Evolutionary conservation across 1,284 basidiomycete genomes (phyloP), one percentile per base, ranked within the genome.

Genomic region (Schizophyllum amplum): DNA sequence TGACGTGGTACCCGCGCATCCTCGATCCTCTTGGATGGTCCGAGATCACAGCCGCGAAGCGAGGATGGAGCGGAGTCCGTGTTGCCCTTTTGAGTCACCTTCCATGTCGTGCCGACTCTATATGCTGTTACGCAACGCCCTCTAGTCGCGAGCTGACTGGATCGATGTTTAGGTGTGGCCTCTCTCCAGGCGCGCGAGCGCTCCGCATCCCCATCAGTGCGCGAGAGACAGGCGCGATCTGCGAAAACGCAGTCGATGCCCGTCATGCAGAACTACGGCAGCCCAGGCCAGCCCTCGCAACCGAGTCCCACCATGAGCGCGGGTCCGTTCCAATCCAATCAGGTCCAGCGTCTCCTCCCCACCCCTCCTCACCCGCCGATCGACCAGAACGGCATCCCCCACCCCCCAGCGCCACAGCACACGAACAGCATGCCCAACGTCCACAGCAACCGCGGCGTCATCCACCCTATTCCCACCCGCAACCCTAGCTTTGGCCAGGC

Each of bases 171-270:
- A 42, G 20, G 48, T 20, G 21, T 50, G 20, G 48, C 48, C 20
- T 21, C 21, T 65, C 77, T 80, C 46, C 79, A 78, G 13, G 72
- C 77, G 47, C 78, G 85, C 57, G 86, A 89, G 64, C 75, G 79
- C 62, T 87, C 87, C 27, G 82, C 82, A 46, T 87, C 87, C 2
- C 86, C 87, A 42, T 76, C 81, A 24, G 75, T 80, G 65, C 78
- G 79, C 54, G 81, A 86, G 60, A 75, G 82, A 63, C 76, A 42
- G 33, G 33, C 72, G 60, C 76, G 86, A 48, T 73, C 81, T 20
- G 66, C 76, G 24, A 86, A 86, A 63, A 67, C 82, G 1, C 79
- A 83, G 62, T 83, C 84, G 0, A 75, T 86, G 73, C 81, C 84
- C 57, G 69, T 80, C 65, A 80, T 82, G 4, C 80, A 50, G 76